Evolutionary conservation across 192 early-diverging fungal species (phyloP), one percentile per base, ranked within the genome.

Genomic region (Dissophora ornata): DNA sequence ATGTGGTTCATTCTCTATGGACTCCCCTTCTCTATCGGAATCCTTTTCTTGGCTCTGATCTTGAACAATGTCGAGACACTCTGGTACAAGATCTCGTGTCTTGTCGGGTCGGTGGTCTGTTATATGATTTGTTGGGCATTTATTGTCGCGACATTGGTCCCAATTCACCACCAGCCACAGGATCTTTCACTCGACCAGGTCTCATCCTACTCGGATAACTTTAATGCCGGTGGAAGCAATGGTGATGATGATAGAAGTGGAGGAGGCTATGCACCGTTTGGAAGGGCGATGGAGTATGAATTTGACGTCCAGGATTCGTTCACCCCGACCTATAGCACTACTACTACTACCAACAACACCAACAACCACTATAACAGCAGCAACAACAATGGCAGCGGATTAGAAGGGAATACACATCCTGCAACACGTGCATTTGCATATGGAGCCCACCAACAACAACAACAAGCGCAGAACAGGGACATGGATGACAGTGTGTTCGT

Each of bases 101-200:
- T 75, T 13, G 36, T 61, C 16, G 71, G 71, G 8, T 41, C 63
- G 2, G 57, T 50, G 32, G 40, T 66, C 24, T 65, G 62, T 40
- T 75, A 75, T n/a, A 55, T 66, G 49, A 38, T 67, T 15, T 66
- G 62, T n/a, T 75, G 62, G 71, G 57, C 52, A 10, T 22, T 74
- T 3, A 44, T 47, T 1, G 63, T 66, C 25, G 46, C 42, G 33
- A 16, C 42, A 12, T 51, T 34, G 13, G 16, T 28, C 12, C 66
- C 33, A 38, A 22, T 24, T 25, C 57, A 22, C 28, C 25, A 30
- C 16, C 56, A 38, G 25, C 41, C 42, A 12, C 40, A 54, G 18
- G 44, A 46, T 15, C 42, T 13, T 6, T 38, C 36, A 38, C n/a
- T 38, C 36, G 36, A 38, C 36, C 6, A 38, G 13, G 13, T 13